A percentile compares a stretch with the other conserved stretches of the same genome.
These are phyloP conservation scores for Candida sakaeoensis DNA, from an alignment of 805 yeast genomes.

Conservation along the genomic window DNA sequence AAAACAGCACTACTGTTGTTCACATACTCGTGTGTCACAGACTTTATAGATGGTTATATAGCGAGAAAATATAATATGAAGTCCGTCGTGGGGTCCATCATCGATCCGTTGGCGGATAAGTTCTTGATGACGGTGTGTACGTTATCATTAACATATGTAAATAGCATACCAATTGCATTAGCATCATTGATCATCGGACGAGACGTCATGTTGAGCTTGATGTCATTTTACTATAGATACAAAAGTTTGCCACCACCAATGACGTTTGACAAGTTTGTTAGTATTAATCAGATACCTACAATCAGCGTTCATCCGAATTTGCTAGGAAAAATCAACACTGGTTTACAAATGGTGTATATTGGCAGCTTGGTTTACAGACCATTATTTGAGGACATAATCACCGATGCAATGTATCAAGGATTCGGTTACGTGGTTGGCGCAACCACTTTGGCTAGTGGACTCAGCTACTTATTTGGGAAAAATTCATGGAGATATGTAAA, in stretches of 20 bases:
- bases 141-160: conserved; percentile 62
- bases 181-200: conserved; percentile 78
- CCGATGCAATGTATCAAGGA: conserved; percentile 18
- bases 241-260: conserved; percentile 71
- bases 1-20: conserved; percentile 69
- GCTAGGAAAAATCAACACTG: conserved; percentile 86
- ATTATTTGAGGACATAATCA: conserved; percentile 22
- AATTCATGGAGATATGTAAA: conserved; percentile 59
- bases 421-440: conserved; percentile 31
- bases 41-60: conserved; percentile 85
- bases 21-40: conserved; percentile 84
- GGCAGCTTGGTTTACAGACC: conserved; percentile 44
- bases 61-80: conserved; percentile 78
- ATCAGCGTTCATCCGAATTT: conserved; percentile 86
- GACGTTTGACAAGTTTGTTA: conserved; percentile 70
- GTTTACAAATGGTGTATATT: conserved; percentile 85
- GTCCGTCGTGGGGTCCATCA: conserved; percentile 81
- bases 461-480: conserved; percentile 68
- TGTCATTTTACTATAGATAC: conserved; percentile 72
- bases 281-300: conserved; percentile 65
- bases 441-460: conserved; percentile 77
- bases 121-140: conserved; percentile 85
- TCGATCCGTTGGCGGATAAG: conserved; percentile 96
- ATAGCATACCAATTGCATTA: conserved; percentile 61
- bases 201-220: conserved; percentile 67